These are phyloP conservation scores for Chlamydomonas sphaeroides DNA, from an alignment of 139 green algal species.

Conservation along the genomic window DNA sequence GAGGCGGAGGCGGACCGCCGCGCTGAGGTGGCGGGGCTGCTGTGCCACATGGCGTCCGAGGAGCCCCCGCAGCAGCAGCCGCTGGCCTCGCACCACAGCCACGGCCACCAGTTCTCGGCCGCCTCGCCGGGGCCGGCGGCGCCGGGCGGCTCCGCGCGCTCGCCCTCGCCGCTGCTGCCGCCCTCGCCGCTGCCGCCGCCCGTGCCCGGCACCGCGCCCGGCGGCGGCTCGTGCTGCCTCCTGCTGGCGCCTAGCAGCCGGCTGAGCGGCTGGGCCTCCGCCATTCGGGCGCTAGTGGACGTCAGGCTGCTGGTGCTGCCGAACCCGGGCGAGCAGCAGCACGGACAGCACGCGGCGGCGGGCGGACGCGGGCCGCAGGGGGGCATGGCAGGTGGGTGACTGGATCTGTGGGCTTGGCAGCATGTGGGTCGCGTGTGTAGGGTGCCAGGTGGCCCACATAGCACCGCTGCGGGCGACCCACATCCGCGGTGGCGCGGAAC, in stretches of 20 bases:
- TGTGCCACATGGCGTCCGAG: background rate
- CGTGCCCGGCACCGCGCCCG: no score
- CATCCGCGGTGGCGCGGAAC: no score
- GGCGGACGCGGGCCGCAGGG: no score
- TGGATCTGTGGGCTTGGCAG: no score
- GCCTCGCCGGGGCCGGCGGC: background rate
- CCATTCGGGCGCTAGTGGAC: constrained; percentile 8
- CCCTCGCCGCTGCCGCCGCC: background rate
- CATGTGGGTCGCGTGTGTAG: no score
- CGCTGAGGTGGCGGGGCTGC: constrained; percentile 6
- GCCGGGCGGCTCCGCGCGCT: background rate
- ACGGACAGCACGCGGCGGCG: no score
- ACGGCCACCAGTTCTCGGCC: background rate
- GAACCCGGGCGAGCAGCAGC: no score
- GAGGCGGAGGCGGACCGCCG: constrained; percentile 76
- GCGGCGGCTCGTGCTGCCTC: no score
- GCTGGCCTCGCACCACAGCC: background rate
- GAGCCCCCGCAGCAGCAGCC: background rate
- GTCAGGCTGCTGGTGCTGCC: background rate
- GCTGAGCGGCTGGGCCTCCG: background rate
- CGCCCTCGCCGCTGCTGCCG: background rate
- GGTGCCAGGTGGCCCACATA: no score
- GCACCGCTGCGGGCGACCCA: no score
- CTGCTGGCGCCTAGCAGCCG: background rate
- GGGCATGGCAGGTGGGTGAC: no score